Evolutionary conservation across 1,284 basidiomycete genomes (phyloP).

Genomic region (Sphagnurus paluster): DNA sequence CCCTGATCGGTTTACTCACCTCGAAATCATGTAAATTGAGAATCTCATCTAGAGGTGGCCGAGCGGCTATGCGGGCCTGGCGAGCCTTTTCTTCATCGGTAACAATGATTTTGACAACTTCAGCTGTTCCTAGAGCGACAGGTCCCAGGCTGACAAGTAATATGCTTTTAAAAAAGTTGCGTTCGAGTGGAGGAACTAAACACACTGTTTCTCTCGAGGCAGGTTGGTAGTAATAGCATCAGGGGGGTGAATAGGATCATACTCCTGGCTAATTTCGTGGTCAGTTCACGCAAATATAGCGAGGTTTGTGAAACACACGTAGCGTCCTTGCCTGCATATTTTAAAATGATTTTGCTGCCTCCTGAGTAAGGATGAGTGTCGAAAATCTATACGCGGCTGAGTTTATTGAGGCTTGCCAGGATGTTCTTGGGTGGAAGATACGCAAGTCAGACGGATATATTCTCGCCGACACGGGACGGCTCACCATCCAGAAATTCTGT

Average conservation of each 20-base stretch:
- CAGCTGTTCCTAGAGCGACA: constrained; percentile 64
- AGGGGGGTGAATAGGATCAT: constrained; percentile 87
- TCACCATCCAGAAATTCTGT: constrained; percentile 39
- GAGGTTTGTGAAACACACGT: constrained; percentile 23
- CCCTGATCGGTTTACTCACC: constrained; percentile 36
- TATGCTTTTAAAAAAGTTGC: neutral
- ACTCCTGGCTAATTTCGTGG: constrained; percentile 53
- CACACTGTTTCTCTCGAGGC: constrained; percentile 74
- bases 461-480: neutral
- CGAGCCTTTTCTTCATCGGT: constrained; percentile 64
- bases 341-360: constrained; percentile 42
- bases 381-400: neutral
- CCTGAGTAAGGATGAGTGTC: constrained; percentile 21
- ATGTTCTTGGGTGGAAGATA: constrained; percentile 12
- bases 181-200: neutral
- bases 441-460: too few species aligned
- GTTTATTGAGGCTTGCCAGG: constrained; percentile 45
- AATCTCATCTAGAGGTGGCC: constrained; percentile 73
- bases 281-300: neutral
- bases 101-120: constrained; percentile 51
- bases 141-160: constrained; percentile 54
- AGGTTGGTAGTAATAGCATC: constrained; percentile 85
- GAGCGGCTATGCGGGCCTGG: constrained; percentile 46
- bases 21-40: constrained; percentile 92
- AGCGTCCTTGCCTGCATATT: constrained; percentile 45